phyloP scores from a whole-genome alignment of 441 rosid genomes.

The Gossypium aridum region DNA sequence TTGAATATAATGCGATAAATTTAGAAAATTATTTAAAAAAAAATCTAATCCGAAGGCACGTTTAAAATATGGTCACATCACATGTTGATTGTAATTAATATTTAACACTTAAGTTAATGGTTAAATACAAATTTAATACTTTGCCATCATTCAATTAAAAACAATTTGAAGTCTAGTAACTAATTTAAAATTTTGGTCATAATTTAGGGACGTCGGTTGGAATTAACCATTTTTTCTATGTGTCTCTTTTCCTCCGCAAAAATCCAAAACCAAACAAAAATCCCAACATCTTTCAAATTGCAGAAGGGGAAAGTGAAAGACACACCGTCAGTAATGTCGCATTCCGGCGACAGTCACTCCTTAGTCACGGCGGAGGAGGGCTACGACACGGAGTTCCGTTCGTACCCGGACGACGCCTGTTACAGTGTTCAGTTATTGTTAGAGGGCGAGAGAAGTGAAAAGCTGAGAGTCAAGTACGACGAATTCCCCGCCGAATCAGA shows the following conservation, averaged over 20 bases:
- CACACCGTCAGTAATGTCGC: background rate
- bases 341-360: background rate
- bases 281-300: background rate
- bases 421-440: conserved; percentile 20
- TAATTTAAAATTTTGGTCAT: background rate
- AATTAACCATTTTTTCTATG: background rate
- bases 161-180: background rate
- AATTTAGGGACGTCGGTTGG: background rate
- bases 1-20: too few species aligned
- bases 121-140: too few species aligned
- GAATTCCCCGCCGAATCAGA: conserved; percentile 20
- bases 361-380: background rate
- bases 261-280: background rate
- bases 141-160: too few species aligned
- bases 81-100: background rate
- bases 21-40: too few species aligned
- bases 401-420: conserved; percentile 34
- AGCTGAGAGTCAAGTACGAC: conserved; percentile 23
- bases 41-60: too few species aligned
- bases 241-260: background rate
- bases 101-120: too few species aligned
- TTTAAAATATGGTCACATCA: background rate
- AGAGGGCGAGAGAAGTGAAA: conserved; percentile 14
- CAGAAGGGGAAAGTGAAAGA: background rate
- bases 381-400: conserved; percentile 25